phyloP scores from a whole-genome alignment of 2,329 filamentous ascomycete species.

The Venturia asperata region DNA sequence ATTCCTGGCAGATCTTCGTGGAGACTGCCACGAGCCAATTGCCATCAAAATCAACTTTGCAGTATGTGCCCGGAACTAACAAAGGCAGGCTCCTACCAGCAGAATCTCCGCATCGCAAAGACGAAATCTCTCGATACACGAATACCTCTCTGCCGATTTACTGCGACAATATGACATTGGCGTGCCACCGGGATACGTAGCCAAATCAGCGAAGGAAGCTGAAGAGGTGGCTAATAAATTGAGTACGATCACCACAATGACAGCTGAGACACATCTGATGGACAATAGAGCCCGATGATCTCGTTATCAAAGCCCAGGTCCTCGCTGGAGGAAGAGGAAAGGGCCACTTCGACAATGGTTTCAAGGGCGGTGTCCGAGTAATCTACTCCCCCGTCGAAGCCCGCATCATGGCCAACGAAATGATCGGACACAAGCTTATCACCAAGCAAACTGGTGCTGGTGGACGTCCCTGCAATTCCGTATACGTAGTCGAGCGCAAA shows the following conservation, averaged over 20 bases:
- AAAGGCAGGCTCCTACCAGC: conserved; percentile 47
- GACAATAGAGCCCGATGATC: conserved; percentile 66
- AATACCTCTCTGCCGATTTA: conserved; percentile 92
- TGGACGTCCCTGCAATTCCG: conserved; percentile 90
- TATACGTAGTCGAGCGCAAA: conserved; percentile 99
- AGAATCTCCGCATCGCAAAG: conserved; percentile 60
- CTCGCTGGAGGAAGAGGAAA: conserved; percentile 97
- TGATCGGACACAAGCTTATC: conserved; percentile 99
- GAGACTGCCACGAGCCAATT: neutral
- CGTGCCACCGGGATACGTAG: conserved; percentile 83
- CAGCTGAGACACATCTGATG: conserved; percentile 18
- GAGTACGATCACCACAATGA: conserved; percentile 42
- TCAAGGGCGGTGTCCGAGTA: conserved; percentile 97
- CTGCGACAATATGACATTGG: conserved; percentile 92
- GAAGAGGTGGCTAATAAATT: conserved; percentile 87
- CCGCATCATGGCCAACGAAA: conserved; percentile 96
- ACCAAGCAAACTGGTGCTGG: conserved; percentile 97
- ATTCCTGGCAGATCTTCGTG: neutral
- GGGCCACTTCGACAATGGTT: conserved; percentile 93
- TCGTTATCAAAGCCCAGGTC: conserved; percentile 99
- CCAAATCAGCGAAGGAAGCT: conserved; percentile 75
- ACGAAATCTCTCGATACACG: conserved; percentile 91
- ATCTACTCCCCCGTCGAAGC: conserved; percentile 96
- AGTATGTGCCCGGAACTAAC: conserved; percentile 16
- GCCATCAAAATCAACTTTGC: neutral